A percentile compares a stretch with the other conserved stretches of the same genome.
phyloP scores from a whole-genome alignment of 768 basidiomycete genomes.

The Mycena vitilis region DNA sequence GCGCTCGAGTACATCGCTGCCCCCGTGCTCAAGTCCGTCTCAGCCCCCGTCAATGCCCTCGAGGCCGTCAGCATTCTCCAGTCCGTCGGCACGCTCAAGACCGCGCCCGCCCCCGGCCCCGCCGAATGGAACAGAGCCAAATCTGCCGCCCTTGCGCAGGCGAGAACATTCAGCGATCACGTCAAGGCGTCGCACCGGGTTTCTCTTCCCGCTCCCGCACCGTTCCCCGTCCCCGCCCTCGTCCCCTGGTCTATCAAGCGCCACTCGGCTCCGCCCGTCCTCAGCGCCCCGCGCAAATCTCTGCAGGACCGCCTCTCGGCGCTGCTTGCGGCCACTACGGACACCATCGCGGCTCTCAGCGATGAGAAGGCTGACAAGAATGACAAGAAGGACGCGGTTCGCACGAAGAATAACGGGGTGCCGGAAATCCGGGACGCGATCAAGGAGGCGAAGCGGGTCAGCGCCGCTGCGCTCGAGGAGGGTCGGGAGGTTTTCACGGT shows the following conservation, averaged over 20 bases:
- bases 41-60: no score
- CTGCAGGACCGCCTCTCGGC: constrained; percentile 6
- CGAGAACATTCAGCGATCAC: constrained; percentile 4
- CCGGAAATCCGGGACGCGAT: background rate
- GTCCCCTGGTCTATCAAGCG: background rate
- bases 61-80: no score
- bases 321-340: constrained; percentile 2
- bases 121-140: constrained; percentile 9
- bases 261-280: constrained; percentile 19
- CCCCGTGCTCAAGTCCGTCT: background rate
- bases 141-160: background rate
- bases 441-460: background rate
- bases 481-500: background rate
- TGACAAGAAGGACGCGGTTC: no score
- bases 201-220: background rate
- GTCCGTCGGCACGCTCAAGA: no score
- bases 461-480: constrained; percentile 16
- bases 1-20: background rate
- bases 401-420: no score
- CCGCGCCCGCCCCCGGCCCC: constrained; percentile 2
- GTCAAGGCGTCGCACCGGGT: constrained; percentile 6
- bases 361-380: background rate
- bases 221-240: background rate
- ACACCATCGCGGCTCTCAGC: constrained; percentile 12
- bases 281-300: constrained; percentile 6